Conservation (phyloP, 2,329 filamentous ascomycete species). For the Colletotrichum incanum region DNA sequence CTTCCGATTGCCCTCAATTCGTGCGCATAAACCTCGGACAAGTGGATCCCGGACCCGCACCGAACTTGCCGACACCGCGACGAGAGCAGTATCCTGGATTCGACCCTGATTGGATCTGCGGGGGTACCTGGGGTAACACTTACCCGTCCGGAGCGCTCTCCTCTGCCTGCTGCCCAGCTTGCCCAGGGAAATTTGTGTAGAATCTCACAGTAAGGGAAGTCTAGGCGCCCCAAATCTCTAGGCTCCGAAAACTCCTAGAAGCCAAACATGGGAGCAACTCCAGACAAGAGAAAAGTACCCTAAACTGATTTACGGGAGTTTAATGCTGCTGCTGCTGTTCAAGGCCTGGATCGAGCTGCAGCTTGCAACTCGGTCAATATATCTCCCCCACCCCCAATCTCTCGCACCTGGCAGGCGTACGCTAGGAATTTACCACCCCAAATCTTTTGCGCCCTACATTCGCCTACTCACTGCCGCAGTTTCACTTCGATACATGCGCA, state of each 20-base stretch:
- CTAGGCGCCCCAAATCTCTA: slow-evolving; percentile 2
- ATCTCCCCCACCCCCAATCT: background rate
- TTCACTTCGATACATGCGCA: slow-evolving; percentile 31
- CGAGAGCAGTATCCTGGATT: background rate
- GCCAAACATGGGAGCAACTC: background rate
- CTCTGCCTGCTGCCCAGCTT: background rate
- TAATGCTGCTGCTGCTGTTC: background rate
- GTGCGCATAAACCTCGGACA: slow-evolving; percentile 41
- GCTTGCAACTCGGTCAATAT: background rate
- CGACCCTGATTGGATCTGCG: background rate
- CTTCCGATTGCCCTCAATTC: slow-evolving; percentile 35
- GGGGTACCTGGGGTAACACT: slow-evolving; percentile 2
- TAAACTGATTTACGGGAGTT: background rate
- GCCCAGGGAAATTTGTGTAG: background rate
- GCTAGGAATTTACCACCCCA: background rate
- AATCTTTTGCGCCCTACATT: background rate
- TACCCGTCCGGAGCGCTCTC: background rate
- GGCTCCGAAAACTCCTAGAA: background rate
- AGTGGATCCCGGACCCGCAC: slow-evolving; percentile 34
- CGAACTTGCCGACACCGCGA: slow-evolving; percentile 35
- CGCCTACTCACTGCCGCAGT: slow-evolving; percentile 6
- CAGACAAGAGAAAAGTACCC: background rate
- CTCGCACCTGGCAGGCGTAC: background rate
- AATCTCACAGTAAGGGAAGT: background rate
- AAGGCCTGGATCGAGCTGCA: background rate